Evolutionary conservation across 2,329 filamentous ascomycete species (phyloP).

Genomic region (Cladosporium velox): DNA sequence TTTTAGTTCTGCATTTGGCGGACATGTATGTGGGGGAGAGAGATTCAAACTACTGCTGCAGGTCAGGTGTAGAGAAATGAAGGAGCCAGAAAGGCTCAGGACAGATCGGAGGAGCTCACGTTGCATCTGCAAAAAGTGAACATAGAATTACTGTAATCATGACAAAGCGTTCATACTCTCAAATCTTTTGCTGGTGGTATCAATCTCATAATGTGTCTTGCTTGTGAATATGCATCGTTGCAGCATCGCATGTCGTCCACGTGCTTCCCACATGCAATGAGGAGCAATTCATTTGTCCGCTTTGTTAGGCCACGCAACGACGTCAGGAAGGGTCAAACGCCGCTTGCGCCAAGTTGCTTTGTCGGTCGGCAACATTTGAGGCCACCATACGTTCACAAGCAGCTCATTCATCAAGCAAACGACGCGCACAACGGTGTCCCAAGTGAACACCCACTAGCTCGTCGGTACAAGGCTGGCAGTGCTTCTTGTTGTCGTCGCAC

Average conservation of each 20-base stretch:
- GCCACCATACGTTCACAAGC: not conserved
- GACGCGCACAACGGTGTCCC: not conserved
- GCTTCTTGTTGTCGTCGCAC: not conserved
- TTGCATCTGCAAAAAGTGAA: conserved; percentile 17
- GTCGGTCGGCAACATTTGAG: not conserved
- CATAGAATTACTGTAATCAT: conserved; percentile 17
- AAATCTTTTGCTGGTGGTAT: not conserved
- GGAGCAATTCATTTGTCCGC: not conserved
- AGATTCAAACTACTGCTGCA: conserved; percentile 17
- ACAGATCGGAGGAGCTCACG: conserved; percentile 5
- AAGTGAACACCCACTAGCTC: not conserved
- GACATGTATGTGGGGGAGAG: conserved; percentile 3
- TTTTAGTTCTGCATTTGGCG: conserved; percentile 16
- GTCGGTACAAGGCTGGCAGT: not conserved
- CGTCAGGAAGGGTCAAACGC: conserved; percentile 1
- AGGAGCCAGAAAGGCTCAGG: conserved; percentile 13
- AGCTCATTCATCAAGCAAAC: not conserved
- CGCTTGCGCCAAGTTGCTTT: conserved; percentile 7
- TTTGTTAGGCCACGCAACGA: not conserved
- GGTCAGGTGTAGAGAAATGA: conserved; percentile 17
- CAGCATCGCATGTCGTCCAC: not conserved
- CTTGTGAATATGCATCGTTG: too few relatives aligned
- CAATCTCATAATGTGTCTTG: too few relatives aligned
- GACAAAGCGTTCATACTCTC: conserved; percentile 9
- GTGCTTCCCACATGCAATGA: not conserved